phyloP scores from a whole-genome alignment of 2,329 filamentous ascomycete genomes.

The Aspergillus fumigatiaffinis region DNA sequence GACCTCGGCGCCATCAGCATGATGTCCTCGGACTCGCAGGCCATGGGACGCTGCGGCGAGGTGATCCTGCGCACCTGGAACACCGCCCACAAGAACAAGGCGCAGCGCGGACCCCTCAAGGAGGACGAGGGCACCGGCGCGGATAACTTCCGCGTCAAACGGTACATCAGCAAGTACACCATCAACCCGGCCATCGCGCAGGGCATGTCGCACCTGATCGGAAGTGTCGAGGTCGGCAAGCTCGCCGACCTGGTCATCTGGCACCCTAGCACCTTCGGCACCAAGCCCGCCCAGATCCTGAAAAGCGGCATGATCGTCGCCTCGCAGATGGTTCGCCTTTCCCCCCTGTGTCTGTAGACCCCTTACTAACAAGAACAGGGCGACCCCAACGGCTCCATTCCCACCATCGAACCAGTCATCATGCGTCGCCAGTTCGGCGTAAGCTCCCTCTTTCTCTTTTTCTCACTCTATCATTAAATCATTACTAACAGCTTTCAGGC shows the following conservation, averaged over 20 bases:
- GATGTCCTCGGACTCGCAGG: slow-evolving; percentile 94
- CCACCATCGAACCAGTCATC: slow-evolving; percentile 79
- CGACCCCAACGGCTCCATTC: slow-evolving; percentile 78
- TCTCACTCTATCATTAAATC: background rate
- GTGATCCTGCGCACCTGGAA: slow-evolving; percentile 93
- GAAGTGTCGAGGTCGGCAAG: slow-evolving; percentile 84
- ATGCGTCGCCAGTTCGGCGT: slow-evolving; percentile 80
- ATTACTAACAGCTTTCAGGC: slow-evolving; percentile 35
- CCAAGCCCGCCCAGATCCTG: slow-evolving; percentile 74
- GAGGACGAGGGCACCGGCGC: slow-evolving; percentile 76
- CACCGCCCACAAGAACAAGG: slow-evolving; percentile 94
- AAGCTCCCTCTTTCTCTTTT: slow-evolving; percentile 16
- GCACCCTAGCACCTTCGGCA: slow-evolving; percentile 80
- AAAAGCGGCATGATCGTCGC: slow-evolving; percentile 86
- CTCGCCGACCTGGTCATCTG: slow-evolving; percentile 85
- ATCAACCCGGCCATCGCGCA: slow-evolving; percentile 91
- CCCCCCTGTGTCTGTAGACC: background rate
- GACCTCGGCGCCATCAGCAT: slow-evolving; percentile 94
- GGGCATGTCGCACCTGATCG: slow-evolving; percentile 82
- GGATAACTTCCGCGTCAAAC: slow-evolving; percentile 88
- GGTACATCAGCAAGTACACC: slow-evolving; percentile 94
- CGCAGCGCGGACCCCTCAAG: slow-evolving; percentile 69
- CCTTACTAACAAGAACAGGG: slow-evolving; percentile 54
- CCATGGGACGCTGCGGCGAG: slow-evolving; percentile 94
- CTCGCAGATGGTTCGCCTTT: slow-evolving; percentile 69